Conservation (phyloP, 257 asterid species). For the Eucommia ulmoides region DNA sequence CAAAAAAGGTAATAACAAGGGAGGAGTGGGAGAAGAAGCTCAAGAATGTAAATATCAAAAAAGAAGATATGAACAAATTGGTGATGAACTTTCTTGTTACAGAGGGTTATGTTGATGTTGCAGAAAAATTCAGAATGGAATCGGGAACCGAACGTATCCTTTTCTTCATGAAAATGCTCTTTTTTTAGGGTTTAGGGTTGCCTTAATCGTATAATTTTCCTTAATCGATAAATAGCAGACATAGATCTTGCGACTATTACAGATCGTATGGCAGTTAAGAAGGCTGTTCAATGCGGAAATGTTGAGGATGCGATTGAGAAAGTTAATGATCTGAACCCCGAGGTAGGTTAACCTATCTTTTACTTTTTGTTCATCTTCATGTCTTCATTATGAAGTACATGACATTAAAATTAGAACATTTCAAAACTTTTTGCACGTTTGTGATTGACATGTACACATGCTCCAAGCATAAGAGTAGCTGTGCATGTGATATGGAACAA, state of each 20-base stretch:
- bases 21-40: conserved; percentile 78
- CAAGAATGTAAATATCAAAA: conserved; percentile 39
- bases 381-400: too few species aligned
- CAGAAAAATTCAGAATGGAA: conserved; percentile 61
- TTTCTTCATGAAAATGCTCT: background rate
- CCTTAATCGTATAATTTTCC: conserved; percentile 17
- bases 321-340: conserved; percentile 86
- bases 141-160: conserved; percentile 89
- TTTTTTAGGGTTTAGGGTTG: conserved; percentile 1
- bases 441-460: too few species aligned
- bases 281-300: conserved; percentile 79
- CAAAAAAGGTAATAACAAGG: conserved; percentile 53
- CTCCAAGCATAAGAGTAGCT: too few species aligned
- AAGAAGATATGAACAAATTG: conserved; percentile 69
- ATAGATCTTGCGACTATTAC: conserved; percentile 79
- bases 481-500: too few species aligned
- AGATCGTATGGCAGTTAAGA: conserved; percentile 84
- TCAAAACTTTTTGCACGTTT: background rate
- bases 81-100: conserved; percentile 82
- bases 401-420: background rate
- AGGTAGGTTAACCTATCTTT: conserved; percentile 29
- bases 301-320: conserved; percentile 90
- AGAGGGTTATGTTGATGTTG: conserved; percentile 78
- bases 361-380: too few species aligned
- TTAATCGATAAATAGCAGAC: conserved; percentile 52